These are phyloP conservation scores for Solanum aculeatissimum DNA, from an alignment of 305 asterid species.

Conservation along the genomic window DNA sequence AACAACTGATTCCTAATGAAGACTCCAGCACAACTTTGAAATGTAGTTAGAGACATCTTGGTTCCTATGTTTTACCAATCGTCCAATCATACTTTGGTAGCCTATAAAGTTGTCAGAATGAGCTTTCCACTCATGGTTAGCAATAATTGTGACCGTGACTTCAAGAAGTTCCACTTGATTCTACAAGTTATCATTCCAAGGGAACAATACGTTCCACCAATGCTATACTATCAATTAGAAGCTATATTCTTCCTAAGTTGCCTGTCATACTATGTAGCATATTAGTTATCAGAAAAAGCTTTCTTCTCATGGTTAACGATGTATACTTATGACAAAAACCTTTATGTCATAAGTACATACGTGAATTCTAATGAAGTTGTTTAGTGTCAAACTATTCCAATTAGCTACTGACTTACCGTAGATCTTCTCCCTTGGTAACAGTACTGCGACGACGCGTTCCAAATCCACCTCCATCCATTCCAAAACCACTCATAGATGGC, in stretches of 20 bases:
- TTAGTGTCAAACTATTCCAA: not conserved
- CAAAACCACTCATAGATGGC: slow-evolving; percentile 77
- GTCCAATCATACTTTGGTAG: not conserved
- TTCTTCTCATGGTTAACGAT: not conserved
- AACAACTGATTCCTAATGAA: not conserved
- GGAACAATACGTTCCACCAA: not conserved
- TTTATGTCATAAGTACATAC: not conserved
- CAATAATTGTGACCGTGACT: not conserved
- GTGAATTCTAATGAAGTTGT: not conserved
- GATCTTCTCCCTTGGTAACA: slow-evolving; percentile 90
- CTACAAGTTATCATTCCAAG: not conserved
- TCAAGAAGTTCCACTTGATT: not conserved
- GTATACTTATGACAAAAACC: not conserved
- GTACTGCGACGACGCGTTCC: slow-evolving; percentile 61
- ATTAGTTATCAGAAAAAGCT: not conserved
- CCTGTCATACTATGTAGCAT: not conserved
- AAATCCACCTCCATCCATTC: slow-evolving; percentile 68
- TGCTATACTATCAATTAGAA: not conserved
- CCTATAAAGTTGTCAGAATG: not conserved
- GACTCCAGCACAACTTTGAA: not conserved
- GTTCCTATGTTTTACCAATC: not conserved
- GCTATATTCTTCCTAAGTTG: not conserved
- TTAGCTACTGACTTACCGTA: slow-evolving; percentile 66
- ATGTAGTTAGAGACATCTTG: not conserved
- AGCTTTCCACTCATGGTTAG: not conserved